A percentile compares a stretch with the other conserved stretches of the same genome.
Evolutionary conservation across 306 rosid species (phyloP).

Genomic region (Prunus armeniaca): DNA sequence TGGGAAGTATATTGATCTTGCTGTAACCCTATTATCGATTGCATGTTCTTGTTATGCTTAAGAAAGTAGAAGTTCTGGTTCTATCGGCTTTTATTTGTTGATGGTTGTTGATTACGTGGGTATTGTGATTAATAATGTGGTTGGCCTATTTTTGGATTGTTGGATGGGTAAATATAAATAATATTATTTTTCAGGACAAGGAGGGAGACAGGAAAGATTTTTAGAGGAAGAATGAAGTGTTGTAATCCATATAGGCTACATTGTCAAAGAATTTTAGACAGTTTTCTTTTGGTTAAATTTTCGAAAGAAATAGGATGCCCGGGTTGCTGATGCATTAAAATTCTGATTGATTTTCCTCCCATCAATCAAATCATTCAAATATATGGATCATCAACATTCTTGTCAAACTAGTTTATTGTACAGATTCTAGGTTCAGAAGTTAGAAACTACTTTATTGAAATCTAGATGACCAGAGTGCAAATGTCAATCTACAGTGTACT

Average conservation of each 20-base stretch:
- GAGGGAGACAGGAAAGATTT: background rate
- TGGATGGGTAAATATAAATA: background rate
- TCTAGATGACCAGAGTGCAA: background rate
- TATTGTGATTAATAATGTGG: background rate
- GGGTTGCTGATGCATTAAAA: background rate
- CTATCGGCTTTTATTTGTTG: background rate
- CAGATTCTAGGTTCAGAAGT: background rate
- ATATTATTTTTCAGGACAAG: background rate
- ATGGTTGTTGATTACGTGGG: background rate
- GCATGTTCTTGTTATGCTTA: background rate
- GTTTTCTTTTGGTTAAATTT: background rate
- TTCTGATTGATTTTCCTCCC: background rate
- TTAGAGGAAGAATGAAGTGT: background rate
- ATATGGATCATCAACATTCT: too few species aligned
- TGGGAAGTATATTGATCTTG: background rate
- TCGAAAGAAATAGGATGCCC: background rate
- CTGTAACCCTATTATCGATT: background rate
- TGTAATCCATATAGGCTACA: background rate
- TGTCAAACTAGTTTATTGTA: background rate
- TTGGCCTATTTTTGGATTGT: background rate
- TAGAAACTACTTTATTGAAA: background rate
- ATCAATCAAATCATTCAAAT: background rate
- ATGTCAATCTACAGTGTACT: background rate
- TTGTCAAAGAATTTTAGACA: background rate
- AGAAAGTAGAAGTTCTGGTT: slow-evolving; percentile 6